These are phyloP conservation scores for Ascochyta lentis DNA, from an alignment of 2,329 filamentous ascomycete genomes.

Conservation along the genomic window DNA sequence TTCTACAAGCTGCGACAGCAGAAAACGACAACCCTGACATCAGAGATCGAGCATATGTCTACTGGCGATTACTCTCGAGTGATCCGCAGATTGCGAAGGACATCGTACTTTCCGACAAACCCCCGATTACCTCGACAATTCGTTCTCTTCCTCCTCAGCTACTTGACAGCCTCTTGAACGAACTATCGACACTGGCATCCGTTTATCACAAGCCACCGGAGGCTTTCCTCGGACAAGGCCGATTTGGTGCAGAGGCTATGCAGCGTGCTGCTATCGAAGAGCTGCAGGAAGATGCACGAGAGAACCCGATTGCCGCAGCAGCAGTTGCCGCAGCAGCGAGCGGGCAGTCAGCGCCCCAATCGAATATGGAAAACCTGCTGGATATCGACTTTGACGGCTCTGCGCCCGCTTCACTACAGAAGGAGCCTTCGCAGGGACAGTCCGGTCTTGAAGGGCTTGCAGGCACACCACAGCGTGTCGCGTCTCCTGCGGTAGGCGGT, in stretches of 20 bases:
- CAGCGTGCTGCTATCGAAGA: conserved; percentile 97
- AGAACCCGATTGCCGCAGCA: conserved; percentile 91
- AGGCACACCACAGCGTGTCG: conserved; percentile 72
- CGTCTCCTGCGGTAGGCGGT: conserved; percentile 64
- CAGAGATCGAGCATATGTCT: conserved; percentile 94
- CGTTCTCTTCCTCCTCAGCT: conserved; percentile 82
- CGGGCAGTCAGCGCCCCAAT: conserved; percentile 65
- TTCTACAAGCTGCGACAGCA: conserved; percentile 88
- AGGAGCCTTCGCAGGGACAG: conserved; percentile 59
- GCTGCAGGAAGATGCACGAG: conserved; percentile 86
- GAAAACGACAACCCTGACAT: conserved; percentile 99
- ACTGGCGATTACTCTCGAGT: conserved; percentile 94
- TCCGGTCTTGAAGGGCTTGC: conserved; percentile 62
- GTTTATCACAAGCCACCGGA: conserved; percentile 98
- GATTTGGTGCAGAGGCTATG: conserved; percentile 91
- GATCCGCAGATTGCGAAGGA: conserved; percentile 91
- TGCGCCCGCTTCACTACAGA: conserved; percentile 84
- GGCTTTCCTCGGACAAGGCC: conserved; percentile 95
- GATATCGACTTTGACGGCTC: conserved; percentile 97
- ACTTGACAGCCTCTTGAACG: conserved; percentile 86
- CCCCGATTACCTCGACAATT: conserved; percentile 93
- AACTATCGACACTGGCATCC: conserved; percentile 92
- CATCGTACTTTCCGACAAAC: conserved; percentile 92
- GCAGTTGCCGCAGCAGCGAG: conserved; percentile 70
- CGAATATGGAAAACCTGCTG: conserved; percentile 90